phyloP scores from a whole-genome alignment of 768 basidiomycete species.

The Tricholoma bakamatsutake region DNA sequence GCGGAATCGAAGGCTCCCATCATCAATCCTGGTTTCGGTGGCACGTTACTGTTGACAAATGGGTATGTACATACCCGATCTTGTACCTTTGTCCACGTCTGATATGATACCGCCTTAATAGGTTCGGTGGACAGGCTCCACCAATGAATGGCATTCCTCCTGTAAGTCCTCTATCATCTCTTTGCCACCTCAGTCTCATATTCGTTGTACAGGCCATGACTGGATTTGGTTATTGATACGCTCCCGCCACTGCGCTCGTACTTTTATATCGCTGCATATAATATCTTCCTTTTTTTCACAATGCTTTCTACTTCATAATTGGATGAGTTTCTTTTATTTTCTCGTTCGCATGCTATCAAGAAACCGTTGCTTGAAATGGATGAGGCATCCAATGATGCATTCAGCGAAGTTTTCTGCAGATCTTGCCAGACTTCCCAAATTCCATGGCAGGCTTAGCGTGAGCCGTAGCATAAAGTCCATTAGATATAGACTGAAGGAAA shows the following conservation, averaged over 20 bases:
- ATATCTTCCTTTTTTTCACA: slow-evolving; percentile 15
- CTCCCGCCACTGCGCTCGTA: slow-evolving; percentile 17
- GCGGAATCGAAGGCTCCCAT: slow-evolving; percentile 82
- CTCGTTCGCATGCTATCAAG: neutral
- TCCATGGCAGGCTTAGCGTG: too few species aligned
- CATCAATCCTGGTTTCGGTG: slow-evolving; percentile 76
- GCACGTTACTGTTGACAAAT: slow-evolving; percentile 62
- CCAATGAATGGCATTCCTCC: slow-evolving; percentile 68
- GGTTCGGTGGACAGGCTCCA: slow-evolving; percentile 61
- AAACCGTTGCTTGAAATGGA: neutral
- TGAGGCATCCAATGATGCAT: too few species aligned
- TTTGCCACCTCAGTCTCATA: neutral
- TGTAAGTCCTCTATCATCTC: slow-evolving; percentile 33
- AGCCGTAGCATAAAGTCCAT: too few species aligned
- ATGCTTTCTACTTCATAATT: slow-evolving; percentile 14
- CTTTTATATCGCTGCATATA: slow-evolving; percentile 25
- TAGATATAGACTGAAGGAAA: too few species aligned
- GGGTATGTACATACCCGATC: slow-evolving; percentile 43
- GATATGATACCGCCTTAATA: slow-evolving; percentile 19
- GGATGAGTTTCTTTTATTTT: slow-evolving; percentile 14
- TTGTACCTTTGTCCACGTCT: neutral
- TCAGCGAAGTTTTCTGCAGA: too few species aligned
- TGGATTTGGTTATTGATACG: slow-evolving; percentile 44
- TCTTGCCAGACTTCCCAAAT: too few species aligned
- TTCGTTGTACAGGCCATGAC: slow-evolving; percentile 46